phyloP scores from a whole-genome alignment of 129 eudicot species.

The Deinandra increscens region DNA sequence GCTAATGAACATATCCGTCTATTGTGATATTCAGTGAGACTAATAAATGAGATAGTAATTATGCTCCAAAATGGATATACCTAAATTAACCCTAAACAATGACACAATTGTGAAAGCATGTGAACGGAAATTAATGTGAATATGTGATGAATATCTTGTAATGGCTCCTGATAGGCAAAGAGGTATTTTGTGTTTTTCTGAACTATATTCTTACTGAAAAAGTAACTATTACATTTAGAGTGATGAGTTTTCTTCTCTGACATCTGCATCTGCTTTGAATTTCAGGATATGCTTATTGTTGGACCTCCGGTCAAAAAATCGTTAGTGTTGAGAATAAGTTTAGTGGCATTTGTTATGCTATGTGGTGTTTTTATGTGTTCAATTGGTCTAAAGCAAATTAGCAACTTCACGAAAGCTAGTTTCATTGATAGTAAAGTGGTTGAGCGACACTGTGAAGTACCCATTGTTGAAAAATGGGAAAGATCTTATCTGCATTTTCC shows the following conservation, averaged over 20 bases:
- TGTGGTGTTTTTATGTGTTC: slow-evolving; percentile 74
- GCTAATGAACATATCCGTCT: slow-evolving; percentile 3
- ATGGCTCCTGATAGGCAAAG: background rate
- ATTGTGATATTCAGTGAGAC: slow-evolving; percentile 4
- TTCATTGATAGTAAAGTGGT: slow-evolving; percentile 39
- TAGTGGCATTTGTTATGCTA: slow-evolving; percentile 59
- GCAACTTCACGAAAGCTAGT: slow-evolving; percentile 34
- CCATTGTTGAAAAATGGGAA: slow-evolving; percentile 56
- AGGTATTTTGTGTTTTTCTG: background rate
- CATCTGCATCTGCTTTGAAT: slow-evolving; percentile 19
- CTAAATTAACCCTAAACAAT: background rate
- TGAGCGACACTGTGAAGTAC: slow-evolving; percentile 48
- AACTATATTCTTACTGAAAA: slow-evolving; percentile 16
- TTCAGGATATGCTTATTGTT: slow-evolving; percentile 57
- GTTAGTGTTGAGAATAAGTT: slow-evolving; percentile 55
- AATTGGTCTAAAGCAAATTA: slow-evolving; percentile 58
- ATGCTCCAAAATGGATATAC: background rate
- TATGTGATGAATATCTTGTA: background rate
- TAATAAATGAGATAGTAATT: background rate
- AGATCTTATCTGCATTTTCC: slow-evolving; percentile 75
- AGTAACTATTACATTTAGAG: background rate
- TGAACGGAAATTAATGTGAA: background rate
- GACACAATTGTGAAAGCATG: background rate
- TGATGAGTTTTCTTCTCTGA: slow-evolving; percentile 19
- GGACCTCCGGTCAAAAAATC: slow-evolving; percentile 54